Conservation (phyloP, 352 stramenopile species). For the Phytopythium helicoides region DNA sequence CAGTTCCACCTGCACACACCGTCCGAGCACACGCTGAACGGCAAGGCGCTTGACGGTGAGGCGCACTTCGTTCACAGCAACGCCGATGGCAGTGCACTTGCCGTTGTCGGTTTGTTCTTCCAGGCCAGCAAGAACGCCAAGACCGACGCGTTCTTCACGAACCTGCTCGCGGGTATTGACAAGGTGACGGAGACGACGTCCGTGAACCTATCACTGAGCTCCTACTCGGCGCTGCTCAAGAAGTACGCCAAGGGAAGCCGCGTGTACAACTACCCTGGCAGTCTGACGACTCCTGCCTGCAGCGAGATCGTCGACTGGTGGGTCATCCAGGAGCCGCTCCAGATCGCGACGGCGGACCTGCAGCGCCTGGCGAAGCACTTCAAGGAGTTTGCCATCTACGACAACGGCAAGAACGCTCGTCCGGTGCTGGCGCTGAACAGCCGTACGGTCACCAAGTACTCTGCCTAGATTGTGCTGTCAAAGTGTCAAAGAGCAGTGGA, state of each 20-base stretch:
- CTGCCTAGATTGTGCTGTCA: neutral
- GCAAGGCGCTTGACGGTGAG: conserved; percentile 39
- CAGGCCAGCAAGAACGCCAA: conserved; percentile 6
- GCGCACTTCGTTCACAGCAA: conserved; percentile 63
- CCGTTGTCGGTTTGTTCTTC: conserved; percentile 11
- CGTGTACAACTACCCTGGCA: conserved; percentile 47
- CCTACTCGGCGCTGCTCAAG: conserved; percentile 42
- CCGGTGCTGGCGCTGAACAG: conserved; percentile 23
- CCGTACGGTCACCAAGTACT: conserved; percentile 14
- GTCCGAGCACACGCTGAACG: conserved; percentile 59
- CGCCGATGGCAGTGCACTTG: conserved; percentile 22
- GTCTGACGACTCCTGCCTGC: conserved; percentile 32
- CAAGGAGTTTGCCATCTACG: conserved; percentile 13
- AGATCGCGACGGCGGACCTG: conserved; percentile 25
- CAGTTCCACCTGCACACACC: conserved; percentile 54
- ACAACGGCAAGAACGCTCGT: conserved; percentile 21
- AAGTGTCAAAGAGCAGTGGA: too few species aligned
- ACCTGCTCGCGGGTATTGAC: conserved; percentile 8
- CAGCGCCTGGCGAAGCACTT: conserved; percentile 22
- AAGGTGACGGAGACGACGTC: conserved; percentile 2
- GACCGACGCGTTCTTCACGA: conserved; percentile 9
- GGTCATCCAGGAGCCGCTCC: conserved; percentile 23
- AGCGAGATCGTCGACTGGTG: conserved; percentile 14
- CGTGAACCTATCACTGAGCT: conserved; percentile 4
- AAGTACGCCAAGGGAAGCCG: conserved; percentile 23